Conservation (phyloP, 1,284 basidiomycete species). For the Leccinum griseonigrum region DNA sequence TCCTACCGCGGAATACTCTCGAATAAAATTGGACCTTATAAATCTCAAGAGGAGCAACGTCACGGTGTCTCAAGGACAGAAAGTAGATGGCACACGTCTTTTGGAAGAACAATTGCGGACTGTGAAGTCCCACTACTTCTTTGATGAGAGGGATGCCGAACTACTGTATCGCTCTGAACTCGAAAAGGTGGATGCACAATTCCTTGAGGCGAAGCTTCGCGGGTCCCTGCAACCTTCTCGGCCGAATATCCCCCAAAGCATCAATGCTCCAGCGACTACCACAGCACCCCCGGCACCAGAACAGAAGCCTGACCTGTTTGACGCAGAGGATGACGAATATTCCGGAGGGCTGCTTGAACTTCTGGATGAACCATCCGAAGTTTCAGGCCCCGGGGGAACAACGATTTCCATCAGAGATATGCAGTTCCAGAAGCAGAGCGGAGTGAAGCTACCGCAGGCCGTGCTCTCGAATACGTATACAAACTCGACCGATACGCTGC, state of each 20-base stretch:
- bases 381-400: conserved; percentile 52
- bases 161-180: conserved; percentile 56
- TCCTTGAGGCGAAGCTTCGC: conserved; percentile 56
- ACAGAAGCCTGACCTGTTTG: conserved; percentile 44
- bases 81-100: conserved; percentile 1
- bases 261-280: conserved; percentile 3
- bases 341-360: conserved; percentile 74
- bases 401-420: conserved; percentile 71
- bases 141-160: conserved; percentile 70
- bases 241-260: conserved; percentile 1
- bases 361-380: conserved; percentile 64
- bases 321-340: conserved; percentile 46
- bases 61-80: conserved; percentile 7
- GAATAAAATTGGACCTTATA: conserved; percentile 54
- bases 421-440: conserved; percentile 78
- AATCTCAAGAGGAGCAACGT: conserved; percentile 30
- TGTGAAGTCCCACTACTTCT: conserved; percentile 72
- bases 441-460: conserved; percentile 71
- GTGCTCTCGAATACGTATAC: conserved; percentile 60
- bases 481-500: conserved; percentile 76
- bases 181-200: conserved; percentile 47
- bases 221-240: conserved; percentile 24
- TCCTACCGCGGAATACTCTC: conserved; percentile 62
- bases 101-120: conserved; percentile 55
- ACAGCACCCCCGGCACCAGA: neutral